Base-by-base conservation (phyloP, 2,329 filamentous ascomycete genomes). In the Hyphodiscus sp. region DNA sequence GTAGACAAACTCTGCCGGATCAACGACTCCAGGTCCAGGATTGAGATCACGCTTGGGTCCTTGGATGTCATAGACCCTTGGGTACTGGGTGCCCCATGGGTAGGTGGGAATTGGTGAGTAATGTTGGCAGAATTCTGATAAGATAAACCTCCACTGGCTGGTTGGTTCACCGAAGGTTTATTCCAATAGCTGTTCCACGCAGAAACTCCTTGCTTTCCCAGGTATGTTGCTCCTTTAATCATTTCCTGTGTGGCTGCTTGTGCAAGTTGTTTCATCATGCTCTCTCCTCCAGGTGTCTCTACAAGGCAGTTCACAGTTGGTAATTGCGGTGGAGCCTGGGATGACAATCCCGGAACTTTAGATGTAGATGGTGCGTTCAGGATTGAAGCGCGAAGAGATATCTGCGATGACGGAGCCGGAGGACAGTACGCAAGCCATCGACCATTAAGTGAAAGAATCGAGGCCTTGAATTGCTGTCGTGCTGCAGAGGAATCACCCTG, bases 151-250 rank as follows among this genome's bases (percentile, higher is more conserved):
- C 69, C 70, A 72, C 69, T 58, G 74, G 71, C 58, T 75, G 76
- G 44, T 54, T 71, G 69, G 53, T 69, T 68, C 23, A 73, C 66
- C 47, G 74, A 60, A 54, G 74, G 67, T 66, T 80, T 76, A 64
- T 87, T 89, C 81, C 87, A 91, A 71, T 94, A 92, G 63, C 79
- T 86, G 64, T 89, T 90, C 80, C 87, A 89, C 10, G 85, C 85
- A 66, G 89, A 85, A 64, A 83, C 76, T 20, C 88, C 83, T 66
- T 91, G 87, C 64, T 91, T 87, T 2, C 86, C 84, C 52, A 89
- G 81, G 83, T 86, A 91, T 60, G 81, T 85, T 23, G 84, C 86
- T 19, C 85, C 83, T 54, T 87, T 83, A 44, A 91, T 86, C 43
- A 89, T 73, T 64, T 89, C 87, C 64, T 92, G 88, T 0, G 88